Evolutionary conservation across 495 filamentous ascomycete species (phyloP).

Genomic region (Lepidopterella palustris): DNA sequence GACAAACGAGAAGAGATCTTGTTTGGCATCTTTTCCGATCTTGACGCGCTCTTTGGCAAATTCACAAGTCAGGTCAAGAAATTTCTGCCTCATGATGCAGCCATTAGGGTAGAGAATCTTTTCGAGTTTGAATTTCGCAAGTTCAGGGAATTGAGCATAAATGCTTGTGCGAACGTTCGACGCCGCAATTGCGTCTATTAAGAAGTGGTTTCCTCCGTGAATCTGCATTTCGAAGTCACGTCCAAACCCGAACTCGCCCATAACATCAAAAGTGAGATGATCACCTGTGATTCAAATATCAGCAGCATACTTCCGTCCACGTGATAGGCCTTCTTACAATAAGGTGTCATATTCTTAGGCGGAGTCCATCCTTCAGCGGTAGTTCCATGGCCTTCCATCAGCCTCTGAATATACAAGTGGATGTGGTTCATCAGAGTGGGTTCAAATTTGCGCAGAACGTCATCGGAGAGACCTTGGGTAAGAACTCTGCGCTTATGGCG

Average conservation of each 20-base stretch:
- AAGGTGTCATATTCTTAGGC: constrained; percentile 3
- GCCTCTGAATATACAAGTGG: constrained; percentile 12
- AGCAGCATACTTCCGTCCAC: background rate
- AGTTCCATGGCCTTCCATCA: constrained; percentile 16
- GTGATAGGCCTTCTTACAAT: background rate
- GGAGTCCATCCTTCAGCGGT: constrained; percentile 1
- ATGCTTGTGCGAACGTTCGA: background rate
- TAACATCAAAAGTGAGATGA: constrained; percentile 7
- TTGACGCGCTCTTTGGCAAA: background rate
- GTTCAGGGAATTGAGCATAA: background rate
- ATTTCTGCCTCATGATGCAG: background rate
- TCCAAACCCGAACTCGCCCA: constrained; percentile 11
- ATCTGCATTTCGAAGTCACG: background rate
- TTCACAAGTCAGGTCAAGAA: background rate
- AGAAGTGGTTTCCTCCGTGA: constrained; percentile 1
- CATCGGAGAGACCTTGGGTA: constrained; percentile 26
- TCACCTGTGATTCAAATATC: background rate
- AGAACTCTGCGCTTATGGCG: constrained; percentile 5
- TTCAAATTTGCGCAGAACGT: constrained; percentile 19
- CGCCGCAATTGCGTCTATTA: background rate
- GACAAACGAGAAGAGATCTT: constrained; percentile 6
- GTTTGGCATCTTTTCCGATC: background rate
- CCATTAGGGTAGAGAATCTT: background rate
- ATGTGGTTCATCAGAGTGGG: constrained; percentile 19
- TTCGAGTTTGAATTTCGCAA: background rate